Conservation (phyloP, 2,329 filamentous ascomycete species). For the Exophiala calicioides region DNA sequence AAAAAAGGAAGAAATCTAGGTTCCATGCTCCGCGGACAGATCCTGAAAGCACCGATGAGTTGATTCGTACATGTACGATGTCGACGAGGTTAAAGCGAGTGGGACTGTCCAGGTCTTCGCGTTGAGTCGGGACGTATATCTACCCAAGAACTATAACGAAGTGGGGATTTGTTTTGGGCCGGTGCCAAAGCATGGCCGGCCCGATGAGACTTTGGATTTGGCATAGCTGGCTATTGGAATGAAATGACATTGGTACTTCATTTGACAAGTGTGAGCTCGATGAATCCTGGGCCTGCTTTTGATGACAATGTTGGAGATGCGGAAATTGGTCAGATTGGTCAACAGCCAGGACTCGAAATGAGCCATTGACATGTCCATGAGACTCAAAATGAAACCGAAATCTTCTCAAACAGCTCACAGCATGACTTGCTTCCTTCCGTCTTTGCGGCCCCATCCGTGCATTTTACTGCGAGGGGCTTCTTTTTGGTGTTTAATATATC, state of each 20-base stretch:
- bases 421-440: neutral
- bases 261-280: neutral
- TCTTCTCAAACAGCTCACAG: too few relatives aligned
- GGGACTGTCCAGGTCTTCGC: conserved; percentile 28
- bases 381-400: too few relatives aligned
- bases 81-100: conserved; percentile 35
- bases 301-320: too few relatives aligned
- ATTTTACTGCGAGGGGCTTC: too few relatives aligned
- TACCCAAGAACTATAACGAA: conserved; percentile 21
- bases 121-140: conserved; percentile 34
- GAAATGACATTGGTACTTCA: conserved; percentile 8
- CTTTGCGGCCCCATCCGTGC: too few relatives aligned
- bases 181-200: conserved; percentile 3
- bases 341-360: too few relatives aligned
- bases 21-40: conserved; percentile 30
- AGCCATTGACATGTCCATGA: too few relatives aligned
- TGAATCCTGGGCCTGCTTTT: conserved; percentile 2
- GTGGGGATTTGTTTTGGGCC: conserved; percentile 13
- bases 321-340: too few relatives aligned
- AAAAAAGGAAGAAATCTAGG: conserved; percentile 16
- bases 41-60: conserved; percentile 33
- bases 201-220: neutral
- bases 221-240: neutral
- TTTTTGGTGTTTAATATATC: too few relatives aligned
- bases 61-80: conserved; percentile 19